Evolutionary conservation across 2,329 filamentous ascomycete genomes (phyloP).

Genomic region (Delphinella strobiligena): DNA sequence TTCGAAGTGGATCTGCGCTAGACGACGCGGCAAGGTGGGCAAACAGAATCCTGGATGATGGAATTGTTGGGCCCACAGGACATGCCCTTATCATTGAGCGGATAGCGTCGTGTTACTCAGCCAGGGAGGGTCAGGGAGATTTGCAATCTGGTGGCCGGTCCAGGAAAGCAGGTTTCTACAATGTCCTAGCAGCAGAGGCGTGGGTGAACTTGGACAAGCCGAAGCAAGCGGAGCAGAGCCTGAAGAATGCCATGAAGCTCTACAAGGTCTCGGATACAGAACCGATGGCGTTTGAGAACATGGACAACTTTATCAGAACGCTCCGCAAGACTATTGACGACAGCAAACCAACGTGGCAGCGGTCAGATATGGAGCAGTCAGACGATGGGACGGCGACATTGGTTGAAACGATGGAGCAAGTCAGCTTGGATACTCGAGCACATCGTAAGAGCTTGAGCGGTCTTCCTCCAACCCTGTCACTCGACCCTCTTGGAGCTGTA

Average conservation of each 20-base stretch:
- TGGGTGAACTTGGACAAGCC: conserved; percentile 72
- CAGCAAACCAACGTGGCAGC: conserved; percentile 21
- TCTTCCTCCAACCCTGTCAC: conserved; percentile 10
- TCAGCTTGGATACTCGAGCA: conserved; percentile 17
- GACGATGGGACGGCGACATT: conserved; percentile 16
- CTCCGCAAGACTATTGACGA: conserved; percentile 50
- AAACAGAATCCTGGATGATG: conserved; percentile 64
- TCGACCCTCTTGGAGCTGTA: conserved; percentile 21
- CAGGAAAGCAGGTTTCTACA: conserved; percentile 85
- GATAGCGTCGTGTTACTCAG: conserved; percentile 70
- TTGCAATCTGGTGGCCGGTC: conserved; percentile 58
- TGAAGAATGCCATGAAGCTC: conserved; percentile 53
- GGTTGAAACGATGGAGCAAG: conserved; percentile 20
- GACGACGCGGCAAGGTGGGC: conserved; percentile 86
- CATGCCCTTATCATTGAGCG: conserved; percentile 79
- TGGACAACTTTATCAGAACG: conserved; percentile 53
- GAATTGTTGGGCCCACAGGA: conserved; percentile 60
- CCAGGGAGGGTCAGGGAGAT: conserved; percentile 55
- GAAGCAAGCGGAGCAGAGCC: conserved; percentile 63
- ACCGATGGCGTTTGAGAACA: conserved; percentile 36
- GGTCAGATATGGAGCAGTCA: conserved; percentile 31
- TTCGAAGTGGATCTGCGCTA: conserved; percentile 65
- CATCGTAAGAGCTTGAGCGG: conserved; percentile 34
- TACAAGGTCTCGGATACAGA: conserved; percentile 32
- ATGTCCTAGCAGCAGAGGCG: conserved; percentile 65